phyloP scores from a whole-genome alignment of 805 yeast genomes.

The Wickerhamomyces silvicola region DNA sequence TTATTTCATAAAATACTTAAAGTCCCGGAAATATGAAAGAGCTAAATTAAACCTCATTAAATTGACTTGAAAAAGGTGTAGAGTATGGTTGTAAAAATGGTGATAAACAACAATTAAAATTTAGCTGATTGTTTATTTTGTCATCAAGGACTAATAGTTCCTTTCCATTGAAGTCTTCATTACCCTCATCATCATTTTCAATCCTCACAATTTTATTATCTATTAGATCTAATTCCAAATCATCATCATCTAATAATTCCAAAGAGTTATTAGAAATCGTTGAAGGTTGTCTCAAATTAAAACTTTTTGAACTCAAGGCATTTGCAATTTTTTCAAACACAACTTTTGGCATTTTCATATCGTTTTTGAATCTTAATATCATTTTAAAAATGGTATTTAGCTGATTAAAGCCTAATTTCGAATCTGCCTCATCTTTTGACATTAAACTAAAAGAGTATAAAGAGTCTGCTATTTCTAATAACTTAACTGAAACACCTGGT shows the following conservation, averaged over 20 bases:
- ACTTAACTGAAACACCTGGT: constrained; percentile 18
- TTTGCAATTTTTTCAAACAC: constrained; percentile 11
- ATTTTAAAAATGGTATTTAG: constrained; percentile 12
- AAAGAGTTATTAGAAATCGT: not conserved
- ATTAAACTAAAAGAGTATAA: constrained; percentile 13
- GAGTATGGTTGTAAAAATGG: not conserved
- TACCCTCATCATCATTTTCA: not conserved
- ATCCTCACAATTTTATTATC: not conserved
- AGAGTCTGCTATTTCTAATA: constrained; percentile 20
- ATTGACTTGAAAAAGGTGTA: not conserved
- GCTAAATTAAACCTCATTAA: not conserved
- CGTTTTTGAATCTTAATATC: constrained; percentile 16
- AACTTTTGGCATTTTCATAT: constrained; percentile 14
- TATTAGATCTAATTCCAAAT: not conserved
- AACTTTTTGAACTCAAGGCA: constrained; percentile 10
- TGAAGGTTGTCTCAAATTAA: too few relatives aligned
- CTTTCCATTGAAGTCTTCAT: not conserved
- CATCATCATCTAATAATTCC: constrained; percentile 1
- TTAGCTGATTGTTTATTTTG: not conserved
- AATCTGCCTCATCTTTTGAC: constrained; percentile 9
- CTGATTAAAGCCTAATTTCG: constrained; percentile 13
- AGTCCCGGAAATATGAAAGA: not conserved
- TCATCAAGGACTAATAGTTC: not conserved
- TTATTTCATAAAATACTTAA: not conserved
- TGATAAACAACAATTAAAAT: not conserved